Evolutionary conservation across 441 rosid species (phyloP).

Genomic region (Populus hybrid): DNA sequence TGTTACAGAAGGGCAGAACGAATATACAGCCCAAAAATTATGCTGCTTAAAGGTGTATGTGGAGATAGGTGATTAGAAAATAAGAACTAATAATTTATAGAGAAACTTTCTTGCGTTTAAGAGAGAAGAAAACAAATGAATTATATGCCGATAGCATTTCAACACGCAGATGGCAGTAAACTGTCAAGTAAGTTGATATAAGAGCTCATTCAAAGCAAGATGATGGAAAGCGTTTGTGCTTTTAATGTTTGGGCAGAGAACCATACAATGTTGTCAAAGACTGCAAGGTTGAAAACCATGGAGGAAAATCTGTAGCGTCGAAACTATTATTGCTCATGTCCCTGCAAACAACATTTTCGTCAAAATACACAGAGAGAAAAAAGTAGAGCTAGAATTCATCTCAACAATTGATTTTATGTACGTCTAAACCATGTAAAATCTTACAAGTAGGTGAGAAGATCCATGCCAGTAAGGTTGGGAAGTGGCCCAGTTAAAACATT

Average conservation of each 20-base stretch:
- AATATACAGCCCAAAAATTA: neutral
- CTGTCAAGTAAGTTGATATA: no score
- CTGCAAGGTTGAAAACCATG: conserved; percentile 45
- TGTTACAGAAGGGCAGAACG: neutral
- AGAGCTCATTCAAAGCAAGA: no score
- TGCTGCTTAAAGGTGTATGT: neutral
- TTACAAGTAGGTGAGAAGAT: conserved; percentile 61
- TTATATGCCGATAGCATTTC: no score
- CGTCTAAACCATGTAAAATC: neutral
- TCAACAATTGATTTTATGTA: neutral
- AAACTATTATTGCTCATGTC: conserved; percentile 78
- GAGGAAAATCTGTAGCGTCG: conserved; percentile 40
- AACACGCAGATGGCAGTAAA: no score
- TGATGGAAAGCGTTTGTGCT: neutral
- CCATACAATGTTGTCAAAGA: conserved; percentile 68
- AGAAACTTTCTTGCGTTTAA: no score
- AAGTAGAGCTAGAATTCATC: neutral
- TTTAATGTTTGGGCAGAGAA: neutral
- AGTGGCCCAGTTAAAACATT: conserved; percentile 50
- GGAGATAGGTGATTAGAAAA: neutral
- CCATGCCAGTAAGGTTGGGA: conserved; percentile 61
- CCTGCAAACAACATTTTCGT: conserved; percentile 36
- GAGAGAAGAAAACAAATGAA: no score
- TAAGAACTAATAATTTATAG: no score
- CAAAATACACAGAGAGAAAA: neutral